These are phyloP conservation scores for Colletotrichum sp. DNA, from an alignment of 2,329 filamentous ascomycete species.

Conservation along the genomic window DNA sequence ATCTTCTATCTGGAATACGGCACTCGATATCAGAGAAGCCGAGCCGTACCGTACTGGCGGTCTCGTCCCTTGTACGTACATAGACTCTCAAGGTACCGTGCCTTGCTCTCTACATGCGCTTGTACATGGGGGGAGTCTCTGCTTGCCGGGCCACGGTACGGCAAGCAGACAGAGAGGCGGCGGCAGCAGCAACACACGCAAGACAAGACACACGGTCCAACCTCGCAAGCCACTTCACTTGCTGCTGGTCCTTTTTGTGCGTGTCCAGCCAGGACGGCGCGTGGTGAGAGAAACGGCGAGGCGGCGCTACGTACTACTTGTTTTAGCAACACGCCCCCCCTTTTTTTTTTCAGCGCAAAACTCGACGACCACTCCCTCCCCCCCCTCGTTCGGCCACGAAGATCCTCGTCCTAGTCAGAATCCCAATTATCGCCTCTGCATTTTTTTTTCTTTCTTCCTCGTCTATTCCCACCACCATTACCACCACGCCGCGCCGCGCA, in stretches of 20 bases:
- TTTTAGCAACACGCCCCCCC: not conserved
- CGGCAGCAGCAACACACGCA: conserved; percentile 9
- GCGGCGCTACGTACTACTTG: not conserved
- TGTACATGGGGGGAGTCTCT: not conserved
- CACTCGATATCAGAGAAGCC: not conserved
- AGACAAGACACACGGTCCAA: not conserved
- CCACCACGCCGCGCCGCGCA: not conserved
- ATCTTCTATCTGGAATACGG: not conserved
- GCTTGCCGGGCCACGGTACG: not conserved
- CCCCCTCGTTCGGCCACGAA: not conserved
- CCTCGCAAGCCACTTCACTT: not conserved
- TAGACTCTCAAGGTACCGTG: not conserved
- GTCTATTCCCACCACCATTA: not conserved
- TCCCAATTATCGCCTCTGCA: not conserved
- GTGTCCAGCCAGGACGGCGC: conserved; percentile 10
- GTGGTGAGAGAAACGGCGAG: conserved; percentile 14
- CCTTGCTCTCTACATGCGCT: not conserved
- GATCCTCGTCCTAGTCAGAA: not conserved
- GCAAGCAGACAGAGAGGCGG: not conserved
- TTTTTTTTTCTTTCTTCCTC: not conserved
- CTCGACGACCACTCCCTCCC: not conserved
- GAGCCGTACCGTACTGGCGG: not conserved
- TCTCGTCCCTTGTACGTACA: not conserved
- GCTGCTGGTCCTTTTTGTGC: not conserved
- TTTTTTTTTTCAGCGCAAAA: not conserved